Conservation (phyloP, 352 stramenopile genomes). For the Peronospora destructor region DNA sequence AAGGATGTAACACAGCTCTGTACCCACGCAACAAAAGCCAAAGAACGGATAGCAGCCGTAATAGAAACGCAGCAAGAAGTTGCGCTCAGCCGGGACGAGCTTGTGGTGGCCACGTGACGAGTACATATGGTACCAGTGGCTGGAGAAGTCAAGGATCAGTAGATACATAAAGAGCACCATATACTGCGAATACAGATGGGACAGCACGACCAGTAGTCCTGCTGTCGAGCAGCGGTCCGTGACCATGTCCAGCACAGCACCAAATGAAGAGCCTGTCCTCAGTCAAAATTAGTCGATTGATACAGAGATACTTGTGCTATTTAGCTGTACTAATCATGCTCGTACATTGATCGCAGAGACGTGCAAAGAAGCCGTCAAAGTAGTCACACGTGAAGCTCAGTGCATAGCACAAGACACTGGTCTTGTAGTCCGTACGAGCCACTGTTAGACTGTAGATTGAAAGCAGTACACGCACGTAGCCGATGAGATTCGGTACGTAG, state of each 20-base stretch:
- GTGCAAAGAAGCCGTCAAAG: conserved; percentile 96
- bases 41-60: conserved; percentile 91
- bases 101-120: conserved; percentile 94
- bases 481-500: conserved; percentile 96
- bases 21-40: conserved; percentile 89
- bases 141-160: conserved; percentile 94
- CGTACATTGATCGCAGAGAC: conserved; percentile 92
- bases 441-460: conserved; percentile 85
- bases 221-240: conserved; percentile 96
- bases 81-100: conserved; percentile 83
- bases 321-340: background rate
- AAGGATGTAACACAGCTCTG: conserved; percentile 89
- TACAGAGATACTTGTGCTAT: background rate
- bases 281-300: background rate
- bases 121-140: conserved; percentile 98
- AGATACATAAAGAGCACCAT: conserved; percentile 83
- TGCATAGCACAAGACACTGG: conserved; percentile 86
- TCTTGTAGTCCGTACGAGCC: conserved; percentile 63
- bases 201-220: conserved; percentile 92
- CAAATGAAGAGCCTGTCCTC: conserved; percentile 83
- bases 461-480: conserved; percentile 88
- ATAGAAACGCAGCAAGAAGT: conserved; percentile 92
- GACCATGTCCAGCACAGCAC: conserved; percentile 96
- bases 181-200: conserved; percentile 85
- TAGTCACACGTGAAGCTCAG: conserved; percentile 96